These are phyloP conservation scores for Tricholoma flavovirens DNA, from an alignment of 768 basidiomycete species.

Conservation along the genomic window DNA sequence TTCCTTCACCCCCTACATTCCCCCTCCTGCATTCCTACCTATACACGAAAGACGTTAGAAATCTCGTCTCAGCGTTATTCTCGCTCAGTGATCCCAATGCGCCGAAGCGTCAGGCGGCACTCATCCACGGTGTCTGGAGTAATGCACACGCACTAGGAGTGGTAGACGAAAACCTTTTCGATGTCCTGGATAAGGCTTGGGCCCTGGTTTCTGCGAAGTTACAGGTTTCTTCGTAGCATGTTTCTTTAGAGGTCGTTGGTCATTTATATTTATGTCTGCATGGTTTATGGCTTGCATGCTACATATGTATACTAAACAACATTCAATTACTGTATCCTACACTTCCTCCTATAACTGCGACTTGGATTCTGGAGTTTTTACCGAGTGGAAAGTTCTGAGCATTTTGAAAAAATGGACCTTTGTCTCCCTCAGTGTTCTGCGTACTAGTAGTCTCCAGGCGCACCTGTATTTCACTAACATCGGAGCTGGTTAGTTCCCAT, in stretches of 20 bases:
- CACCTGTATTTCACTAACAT: no score
- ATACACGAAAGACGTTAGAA: conserved; percentile 39
- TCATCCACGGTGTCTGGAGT: conserved; percentile 41
- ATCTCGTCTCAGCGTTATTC: conserved; percentile 35
- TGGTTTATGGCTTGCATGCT: not conserved
- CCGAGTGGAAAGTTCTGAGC: not conserved
- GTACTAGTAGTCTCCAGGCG: no score
- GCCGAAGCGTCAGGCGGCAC: conserved; percentile 7
- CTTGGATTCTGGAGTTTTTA: not conserved
- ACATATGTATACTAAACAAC: not conserved
- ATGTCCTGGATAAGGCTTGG: conserved; percentile 45
- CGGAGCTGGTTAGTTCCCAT: no score
- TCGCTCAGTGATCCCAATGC: not conserved
- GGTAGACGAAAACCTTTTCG: conserved; percentile 41
- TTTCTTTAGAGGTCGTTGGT: conserved; percentile 1
- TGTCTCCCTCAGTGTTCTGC: no score
- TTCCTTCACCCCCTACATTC: conserved; percentile 51
- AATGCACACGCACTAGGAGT: conserved; percentile 47
- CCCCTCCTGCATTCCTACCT: conserved; percentile 42
- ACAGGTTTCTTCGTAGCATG: conserved; percentile 7
- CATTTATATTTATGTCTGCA: not conserved
- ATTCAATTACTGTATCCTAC: not conserved
- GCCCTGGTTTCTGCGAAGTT: conserved; percentile 15
- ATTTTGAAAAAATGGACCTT: no score
- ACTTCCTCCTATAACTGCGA: not conserved